Evolutionary conservation across 768 basidiomycete species (phyloP).

Genomic region (Pulveroboletus frians): DNA sequence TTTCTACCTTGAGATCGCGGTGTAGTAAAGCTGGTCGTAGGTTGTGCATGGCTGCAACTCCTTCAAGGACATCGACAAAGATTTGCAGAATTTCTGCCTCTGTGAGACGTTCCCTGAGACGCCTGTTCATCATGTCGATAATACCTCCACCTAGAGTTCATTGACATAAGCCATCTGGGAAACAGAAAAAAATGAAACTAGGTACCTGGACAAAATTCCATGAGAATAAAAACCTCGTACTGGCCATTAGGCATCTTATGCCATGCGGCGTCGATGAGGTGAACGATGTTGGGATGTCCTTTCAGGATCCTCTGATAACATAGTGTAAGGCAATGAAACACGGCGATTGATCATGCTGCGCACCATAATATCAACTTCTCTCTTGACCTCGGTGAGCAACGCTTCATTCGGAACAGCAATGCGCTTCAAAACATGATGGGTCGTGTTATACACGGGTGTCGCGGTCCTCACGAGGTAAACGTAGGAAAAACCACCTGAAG

Average conservation of each 20-base stretch:
- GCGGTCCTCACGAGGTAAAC: conserved; percentile 92
- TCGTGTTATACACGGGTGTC: conserved; percentile 83
- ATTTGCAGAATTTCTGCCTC: conserved; percentile 97
- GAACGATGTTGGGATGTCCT: conserved; percentile 92
- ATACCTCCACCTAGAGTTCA: conserved; percentile 78
- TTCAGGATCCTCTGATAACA: conserved; percentile 72
- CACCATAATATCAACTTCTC: conserved; percentile 99
- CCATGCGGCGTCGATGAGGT: conserved; percentile 94
- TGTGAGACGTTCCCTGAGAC: conserved; percentile 88
- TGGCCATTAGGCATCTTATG: conserved; percentile 75
- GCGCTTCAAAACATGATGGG: conserved; percentile 94
- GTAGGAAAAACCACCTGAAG: conserved; percentile 90
- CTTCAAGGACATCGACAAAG: conserved; percentile 96
- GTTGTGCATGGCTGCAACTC: conserved; percentile 94
- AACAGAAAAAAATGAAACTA: not conserved
- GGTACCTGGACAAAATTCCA: conserved; percentile 94
- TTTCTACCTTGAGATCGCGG: conserved; percentile 98
- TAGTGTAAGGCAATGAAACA: conserved; percentile 25
- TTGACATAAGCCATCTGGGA: conserved; percentile 7
- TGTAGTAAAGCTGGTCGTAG: conserved; percentile 87
- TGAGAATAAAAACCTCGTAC: conserved; percentile 96
- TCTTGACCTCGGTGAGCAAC: conserved; percentile 90
- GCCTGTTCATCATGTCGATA: conserved; percentile 99
- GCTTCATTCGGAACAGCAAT: conserved; percentile 88
- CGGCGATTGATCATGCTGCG: conserved; percentile 20